phyloP scores from a whole-genome alignment of 1,284 basidiomycete species.

The Cutaneotrichosporon cyanovorans region DNA sequence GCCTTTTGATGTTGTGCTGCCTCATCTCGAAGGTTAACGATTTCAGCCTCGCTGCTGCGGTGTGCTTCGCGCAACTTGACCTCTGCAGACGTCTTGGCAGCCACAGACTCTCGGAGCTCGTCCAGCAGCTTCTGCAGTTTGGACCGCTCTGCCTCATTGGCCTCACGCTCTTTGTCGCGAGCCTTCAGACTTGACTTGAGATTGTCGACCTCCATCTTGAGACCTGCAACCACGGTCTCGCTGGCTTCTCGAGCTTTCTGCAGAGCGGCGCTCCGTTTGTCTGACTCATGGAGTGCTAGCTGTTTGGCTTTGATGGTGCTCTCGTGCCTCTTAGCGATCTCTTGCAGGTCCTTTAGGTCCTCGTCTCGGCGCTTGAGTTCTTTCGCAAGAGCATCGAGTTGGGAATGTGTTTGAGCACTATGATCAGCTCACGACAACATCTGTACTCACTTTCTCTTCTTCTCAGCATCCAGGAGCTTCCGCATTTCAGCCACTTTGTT shows the following conservation, averaged over 20 bases:
- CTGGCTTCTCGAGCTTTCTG: slow-evolving; percentile 36
- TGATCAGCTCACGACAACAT: background rate
- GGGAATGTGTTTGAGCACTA: slow-evolving; percentile 59
- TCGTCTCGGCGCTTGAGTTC: slow-evolving; percentile 66
- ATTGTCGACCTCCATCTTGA: slow-evolving; percentile 63
- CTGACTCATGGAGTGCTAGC: slow-evolving; percentile 58
- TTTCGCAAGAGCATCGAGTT: slow-evolving; percentile 57
- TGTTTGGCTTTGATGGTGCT: slow-evolving; percentile 72
- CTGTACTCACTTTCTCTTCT: slow-evolving; percentile 56
- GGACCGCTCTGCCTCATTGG: slow-evolving; percentile 51
- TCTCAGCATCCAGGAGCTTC: slow-evolving; percentile 61
- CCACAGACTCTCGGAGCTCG: slow-evolving; percentile 69
- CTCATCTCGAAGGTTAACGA: slow-evolving; percentile 64
- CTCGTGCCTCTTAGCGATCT: slow-evolving; percentile 50
- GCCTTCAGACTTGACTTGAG: slow-evolving; percentile 60
- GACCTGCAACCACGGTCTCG: slow-evolving; percentile 51
- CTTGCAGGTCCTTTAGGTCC: slow-evolving; percentile 63
- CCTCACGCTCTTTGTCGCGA: slow-evolving; percentile 57
- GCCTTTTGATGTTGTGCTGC: slow-evolving; percentile 32
- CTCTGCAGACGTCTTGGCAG: slow-evolving; percentile 79
- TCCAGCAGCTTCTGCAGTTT: slow-evolving; percentile 78
- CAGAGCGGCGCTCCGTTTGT: slow-evolving; percentile 54
- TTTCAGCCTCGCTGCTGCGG: slow-evolving; percentile 78
- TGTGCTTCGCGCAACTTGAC: slow-evolving; percentile 74
- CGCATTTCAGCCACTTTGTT: slow-evolving; percentile 62